These are phyloP conservation scores for Starmera pachycereana DNA, from an alignment of 805 yeast genomes.

Conservation along the genomic window DNA sequence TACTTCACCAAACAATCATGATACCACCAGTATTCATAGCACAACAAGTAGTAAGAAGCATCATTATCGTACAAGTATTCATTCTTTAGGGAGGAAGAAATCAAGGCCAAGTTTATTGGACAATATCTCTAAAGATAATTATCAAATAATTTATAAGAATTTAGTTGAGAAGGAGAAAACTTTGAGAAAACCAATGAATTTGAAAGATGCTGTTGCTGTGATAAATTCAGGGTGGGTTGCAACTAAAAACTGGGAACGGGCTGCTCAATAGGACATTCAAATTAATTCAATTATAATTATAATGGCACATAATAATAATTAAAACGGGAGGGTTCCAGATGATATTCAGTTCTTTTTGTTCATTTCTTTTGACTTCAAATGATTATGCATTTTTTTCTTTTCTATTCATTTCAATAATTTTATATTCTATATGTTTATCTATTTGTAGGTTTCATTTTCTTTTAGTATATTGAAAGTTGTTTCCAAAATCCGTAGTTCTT, in stretches of 20 bases:
- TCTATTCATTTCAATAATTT: conserved; percentile 3
- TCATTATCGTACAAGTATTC: conserved; percentile 1
- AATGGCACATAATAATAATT: no score
- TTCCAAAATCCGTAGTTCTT: conserved; percentile 63
- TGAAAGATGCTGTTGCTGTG: conserved; percentile 60
- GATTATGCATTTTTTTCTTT: conserved; percentile 6
- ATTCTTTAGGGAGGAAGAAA: no score
- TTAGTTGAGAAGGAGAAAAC: conserved; percentile 62
- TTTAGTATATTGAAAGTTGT: conserved; percentile 31
- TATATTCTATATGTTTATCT: no score
- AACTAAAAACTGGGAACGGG: conserved; percentile 62
- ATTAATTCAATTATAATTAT: no score
- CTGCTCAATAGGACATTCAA: conserved; percentile 22
- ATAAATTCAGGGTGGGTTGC: conserved; percentile 81
- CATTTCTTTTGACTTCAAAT: conserved; percentile 2
- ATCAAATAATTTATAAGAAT: conserved; percentile 52
- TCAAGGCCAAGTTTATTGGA: conserved; percentile 12
- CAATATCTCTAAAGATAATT: conserved; percentile 36
- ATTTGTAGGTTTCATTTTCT: conserved; percentile 12
- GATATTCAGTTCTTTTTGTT: not conserved
- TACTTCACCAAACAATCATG: conserved; percentile 17
- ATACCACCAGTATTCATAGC: no score
- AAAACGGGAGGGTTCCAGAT: no score
- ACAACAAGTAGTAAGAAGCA: conserved; percentile 7
- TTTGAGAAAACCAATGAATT: conserved; percentile 60